These are phyloP conservation scores for Calonectria naviculata DNA, from an alignment of 2,329 filamentous ascomycete species.

Conservation along the genomic window DNA sequence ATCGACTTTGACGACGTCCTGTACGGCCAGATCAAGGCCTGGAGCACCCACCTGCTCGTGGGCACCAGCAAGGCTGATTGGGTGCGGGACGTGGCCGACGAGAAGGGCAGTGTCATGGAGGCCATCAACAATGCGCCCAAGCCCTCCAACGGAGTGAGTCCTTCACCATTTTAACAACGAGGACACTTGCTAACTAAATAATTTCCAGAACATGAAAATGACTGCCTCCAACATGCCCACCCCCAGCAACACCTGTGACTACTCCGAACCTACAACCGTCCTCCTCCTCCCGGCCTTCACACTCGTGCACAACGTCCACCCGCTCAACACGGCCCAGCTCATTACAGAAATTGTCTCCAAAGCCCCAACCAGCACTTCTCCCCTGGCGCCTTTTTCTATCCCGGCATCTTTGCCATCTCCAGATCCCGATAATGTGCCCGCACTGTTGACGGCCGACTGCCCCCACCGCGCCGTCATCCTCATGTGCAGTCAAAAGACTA, in stretches of 20 bases:
- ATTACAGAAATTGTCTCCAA: slow-evolving; percentile 77
- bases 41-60: slow-evolving; percentile 89
- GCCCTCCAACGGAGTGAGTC: slow-evolving; percentile 75
- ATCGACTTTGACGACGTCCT: slow-evolving; percentile 83
- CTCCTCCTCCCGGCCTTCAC: slow-evolving; percentile 88
- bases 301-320: slow-evolving; percentile 85
- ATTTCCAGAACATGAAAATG: slow-evolving; percentile 80
- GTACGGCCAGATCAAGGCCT: slow-evolving; percentile 87
- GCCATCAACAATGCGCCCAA: slow-evolving; percentile 70
- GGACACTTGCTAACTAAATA: background rate
- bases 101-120: slow-evolving; percentile 87
- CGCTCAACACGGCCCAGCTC: slow-evolving; percentile 76
- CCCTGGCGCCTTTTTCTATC: slow-evolving; percentile 59
- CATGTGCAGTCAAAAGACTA: slow-evolving; percentile 93
- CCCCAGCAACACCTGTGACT: slow-evolving; percentile 72
- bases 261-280: slow-evolving; percentile 79
- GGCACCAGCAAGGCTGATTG: slow-evolving; percentile 97
- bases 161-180: background rate
- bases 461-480: slow-evolving; percentile 90
- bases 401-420: slow-evolving; percentile 46
- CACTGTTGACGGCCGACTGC: slow-evolving; percentile 61
- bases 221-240: slow-evolving; percentile 93
- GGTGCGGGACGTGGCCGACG: slow-evolving; percentile 89
- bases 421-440: slow-evolving; percentile 41
- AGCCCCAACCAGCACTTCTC: slow-evolving; percentile 78